Conservation (phyloP, 2,329 filamentous ascomycete genomes). For the Neopestalotiopsis sp. region DNA sequence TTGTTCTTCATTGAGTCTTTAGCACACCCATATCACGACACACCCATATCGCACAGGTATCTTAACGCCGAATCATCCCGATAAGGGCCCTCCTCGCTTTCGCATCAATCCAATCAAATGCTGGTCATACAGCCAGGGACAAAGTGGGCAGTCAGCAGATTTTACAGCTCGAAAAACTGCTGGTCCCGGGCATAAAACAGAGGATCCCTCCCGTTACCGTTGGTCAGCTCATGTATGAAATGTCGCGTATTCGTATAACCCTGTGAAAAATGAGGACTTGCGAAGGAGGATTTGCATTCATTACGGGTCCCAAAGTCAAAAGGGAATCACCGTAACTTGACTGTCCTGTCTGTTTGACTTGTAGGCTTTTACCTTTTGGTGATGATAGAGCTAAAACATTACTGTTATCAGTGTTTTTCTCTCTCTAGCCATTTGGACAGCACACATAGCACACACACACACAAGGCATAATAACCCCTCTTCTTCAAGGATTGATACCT, state of each 20-base stretch:
- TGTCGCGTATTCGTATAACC: not conserved
- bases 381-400: not conserved
- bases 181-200: not conserved
- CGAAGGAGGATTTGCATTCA: not conserved
- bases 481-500: too few relatives aligned
- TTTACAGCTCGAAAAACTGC: not conserved
- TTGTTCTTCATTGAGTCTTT: not conserved
- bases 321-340: not conserved
- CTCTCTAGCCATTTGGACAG: not conserved
- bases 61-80: constrained; percentile 1
- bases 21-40: not conserved
- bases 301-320: not conserved
- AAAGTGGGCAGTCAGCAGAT: constrained; percentile 2
- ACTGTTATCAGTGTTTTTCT: not conserved
- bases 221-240: not conserved
- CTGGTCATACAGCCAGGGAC: not conserved
- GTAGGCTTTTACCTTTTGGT: not conserved
- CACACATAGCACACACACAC: not conserved
- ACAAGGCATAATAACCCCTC: not conserved
- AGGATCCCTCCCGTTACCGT: not conserved
- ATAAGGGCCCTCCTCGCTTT: not conserved
- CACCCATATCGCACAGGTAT: not conserved
- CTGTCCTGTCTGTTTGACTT: not conserved
- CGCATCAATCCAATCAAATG: not conserved
- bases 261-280: not conserved